Base-by-base conservation (phyloP, 2,329 filamentous ascomycete species). In the Colletotrichum nymphaeae region DNA sequence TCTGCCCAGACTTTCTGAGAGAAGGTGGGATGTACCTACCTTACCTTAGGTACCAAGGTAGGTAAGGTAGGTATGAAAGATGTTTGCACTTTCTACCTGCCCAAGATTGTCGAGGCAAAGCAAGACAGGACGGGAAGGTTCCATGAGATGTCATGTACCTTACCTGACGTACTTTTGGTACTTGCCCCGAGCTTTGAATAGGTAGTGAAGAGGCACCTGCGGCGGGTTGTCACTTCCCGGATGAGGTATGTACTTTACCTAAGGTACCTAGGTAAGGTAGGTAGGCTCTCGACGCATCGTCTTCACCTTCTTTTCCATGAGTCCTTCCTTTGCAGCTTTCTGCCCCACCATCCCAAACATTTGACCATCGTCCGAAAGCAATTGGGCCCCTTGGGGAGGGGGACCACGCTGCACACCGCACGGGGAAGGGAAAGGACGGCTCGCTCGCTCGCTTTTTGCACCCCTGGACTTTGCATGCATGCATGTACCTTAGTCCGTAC, bases 291-390 rank as follows among this genome's bases (percentile, higher is more conserved):
- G n/a, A n/a, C n/a, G n/a, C n/a, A n/a, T 42, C 37, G 16, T 42
- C 37, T 19, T 42, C 42, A 49, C 16, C 19, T 49, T 49, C 42
- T 49, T 19, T 49, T 49, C 42, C 22, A 56, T 56, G 8, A 16
- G n/a, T 24, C 37, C 42, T 63, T 26, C 57, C 28, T 53, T 66
- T 26, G 52, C 22, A 56, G 42, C 42, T n/a, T n/a, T 66, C 52
- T 52, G 57, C 66, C 70, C 66, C 66, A 55, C 70, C 59, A 32
- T 63, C 59, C 49, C 30, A 69, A 64, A 64, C 59, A 49, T 49
- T 49, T 22, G 42, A 9, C 42, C 42, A 24, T 69, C 59, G 69
- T 67, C 69, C 69, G 69, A 69, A 72, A 64, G 69, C 69, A 53
- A 63, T 49, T 49, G 42, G 30, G 24, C 6, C 56, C 56, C 56